Base-by-base conservation (phyloP, 192 early-diverging fungal species). In the Thamnidium elegans region DNA sequence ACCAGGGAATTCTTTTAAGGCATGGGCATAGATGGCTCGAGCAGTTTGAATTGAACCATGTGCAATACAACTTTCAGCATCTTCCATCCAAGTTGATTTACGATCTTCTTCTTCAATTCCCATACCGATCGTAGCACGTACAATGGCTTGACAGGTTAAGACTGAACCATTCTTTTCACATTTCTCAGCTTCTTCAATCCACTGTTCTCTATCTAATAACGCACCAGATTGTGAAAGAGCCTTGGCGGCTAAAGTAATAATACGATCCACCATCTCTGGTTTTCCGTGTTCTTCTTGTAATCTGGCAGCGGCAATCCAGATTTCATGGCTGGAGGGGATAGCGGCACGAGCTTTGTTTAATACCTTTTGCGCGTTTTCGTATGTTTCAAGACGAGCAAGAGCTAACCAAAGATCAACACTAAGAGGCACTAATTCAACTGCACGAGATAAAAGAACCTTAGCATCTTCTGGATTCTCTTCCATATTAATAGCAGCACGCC, bases 321-420 rank as follows among this genome's bases (percentile, higher is more conserved):
- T 83, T 53, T 98, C 97, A 77, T 95, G 92, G 55, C 86, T 88
- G 0, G 93, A 93, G 15, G 94, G 94, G 39, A 94, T 87, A 4
- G 83, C 81, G 26, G 78, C 71, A 10, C 93, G 90, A 0, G 96
- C 97, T 32, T 90, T 86, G 72, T 98, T 99, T 34, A 99, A 77
- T 15, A 99, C 94, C 36, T 82, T 87, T 59, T 89, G 85, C 0
- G 96, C 97, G 62, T 93, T 90, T 8, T 88, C 87, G 60, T 95
- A 93, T 0, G 87, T 79, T 74, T 99, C 96, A 9, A 99, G 81
- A 4, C 91, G 84, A 0, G 97, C 94, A 43, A 99, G 79, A 3
- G 95, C 95, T 45, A 99, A 80, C 97, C 97, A 99, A 47, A 99
- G 74, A 19, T 98, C 96, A 0, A 94, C 86, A 50, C 91, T 89